Base-by-base conservation (phyloP, 2,329 filamentous ascomycete genomes). In the Diaporthe australafricana region DNA sequence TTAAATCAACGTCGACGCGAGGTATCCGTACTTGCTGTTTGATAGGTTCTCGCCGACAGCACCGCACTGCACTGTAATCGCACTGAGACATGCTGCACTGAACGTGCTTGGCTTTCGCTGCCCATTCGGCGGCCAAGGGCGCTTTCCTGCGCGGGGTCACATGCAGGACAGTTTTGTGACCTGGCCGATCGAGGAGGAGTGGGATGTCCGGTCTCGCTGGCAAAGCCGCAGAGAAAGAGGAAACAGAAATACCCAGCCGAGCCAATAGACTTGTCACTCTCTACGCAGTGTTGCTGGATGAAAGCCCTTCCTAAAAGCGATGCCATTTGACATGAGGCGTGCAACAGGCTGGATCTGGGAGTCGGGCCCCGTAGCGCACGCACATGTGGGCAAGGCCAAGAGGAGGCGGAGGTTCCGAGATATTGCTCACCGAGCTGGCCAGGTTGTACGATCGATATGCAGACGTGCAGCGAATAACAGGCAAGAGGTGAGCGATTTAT, bases 361-460 rank as follows among this genome's bases (percentile, higher is more conserved):
- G 45, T 17, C 42, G n/a, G 60, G 42, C 35, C n/a, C 42, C 42
- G 60, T 40, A 5, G 48, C n/a, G n/a, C n/a, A n/a, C n/a, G 27
- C 17, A 20, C 42, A 50, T 63, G 60, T 25, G 60, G 27, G 42
- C 16, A 30, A 35, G 14, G 22, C 42, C 42, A 48, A 63, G 60
- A 63, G 60, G 60, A 22, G 42, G n/a, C 60, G 60, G 60, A 63
- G 27, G 60, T 42, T 48, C 60, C 60, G 60, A 63, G 42, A 63
- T 63, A 48, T 63, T 35, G 47, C 60, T 63, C 42, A 63, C 60
- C 60, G 60, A 35, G 60, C 60, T 25, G 42, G 60, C 42, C 42
- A 63, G 47, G 60, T 20, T 47, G 60, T 45, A 48, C 12, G 42
- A 63, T 63, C 14, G 27, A 63, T n/a, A 48, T 63, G 60, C 60